Conservation (phyloP, 2,329 filamentous ascomycete genomes). For the Cucurbitaria berberidis region DNA sequence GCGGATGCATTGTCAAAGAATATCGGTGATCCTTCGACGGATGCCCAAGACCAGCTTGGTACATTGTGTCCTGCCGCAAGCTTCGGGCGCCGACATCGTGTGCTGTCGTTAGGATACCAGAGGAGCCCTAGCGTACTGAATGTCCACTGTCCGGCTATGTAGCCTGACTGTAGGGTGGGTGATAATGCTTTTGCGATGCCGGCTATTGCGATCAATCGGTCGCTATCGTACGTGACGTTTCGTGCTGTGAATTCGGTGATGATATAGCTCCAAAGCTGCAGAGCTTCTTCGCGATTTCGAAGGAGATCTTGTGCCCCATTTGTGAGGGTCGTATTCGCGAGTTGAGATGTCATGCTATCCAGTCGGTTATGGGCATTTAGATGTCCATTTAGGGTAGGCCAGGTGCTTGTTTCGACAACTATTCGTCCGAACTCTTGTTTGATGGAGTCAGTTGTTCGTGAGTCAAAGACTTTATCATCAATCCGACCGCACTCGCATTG, state of each 20-base stretch:
- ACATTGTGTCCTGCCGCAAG: conserved; percentile 24
- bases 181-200: conserved; percentile 39
- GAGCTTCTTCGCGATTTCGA: conserved; percentile 33
- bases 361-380: conserved; percentile 23
- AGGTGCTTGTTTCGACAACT: conserved; percentile 23
- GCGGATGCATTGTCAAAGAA: conserved; percentile 45
- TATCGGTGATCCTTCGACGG: conserved; percentile 43
- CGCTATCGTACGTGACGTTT: conserved; percentile 40
- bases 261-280: conserved; percentile 46
- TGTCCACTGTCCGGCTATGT: conserved; percentile 47
- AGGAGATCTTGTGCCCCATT: conserved; percentile 23
- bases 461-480: conserved; percentile 37
- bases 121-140: conserved; percentile 43
- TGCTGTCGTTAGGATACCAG: conserved; percentile 44
- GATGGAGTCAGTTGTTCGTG: conserved; percentile 41
- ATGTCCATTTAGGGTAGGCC: conserved; percentile 12
- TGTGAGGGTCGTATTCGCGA: conserved; percentile 35
- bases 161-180: conserved; percentile 35
- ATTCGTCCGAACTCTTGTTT: conserved; percentile 43
- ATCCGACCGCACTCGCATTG: conserved; percentile 47
- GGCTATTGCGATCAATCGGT: conserved; percentile 40
- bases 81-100: conserved; percentile 33
- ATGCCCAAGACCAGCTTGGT: conserved; percentile 48
- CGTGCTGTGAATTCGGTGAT: conserved; percentile 46
- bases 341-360: conserved; percentile 37